Base-by-base conservation (phyloP, 768 basidiomycete genomes). In the Psilocybe sp. region DNA sequence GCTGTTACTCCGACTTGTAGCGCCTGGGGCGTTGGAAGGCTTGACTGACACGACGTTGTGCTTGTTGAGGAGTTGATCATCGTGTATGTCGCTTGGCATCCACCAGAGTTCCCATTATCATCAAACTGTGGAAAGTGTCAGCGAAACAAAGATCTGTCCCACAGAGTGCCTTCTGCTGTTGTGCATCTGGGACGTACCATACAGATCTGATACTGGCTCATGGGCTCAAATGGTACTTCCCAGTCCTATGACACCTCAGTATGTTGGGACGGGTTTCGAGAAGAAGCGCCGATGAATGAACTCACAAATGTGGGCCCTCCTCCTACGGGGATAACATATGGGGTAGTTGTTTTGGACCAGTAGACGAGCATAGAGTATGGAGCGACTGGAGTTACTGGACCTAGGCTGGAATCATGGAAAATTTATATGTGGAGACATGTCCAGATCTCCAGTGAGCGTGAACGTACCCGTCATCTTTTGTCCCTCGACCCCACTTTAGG, bases 131-230 rank as follows among this genome's bases (percentile, higher is more conserved):
- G 13, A 12, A 33, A 40, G 8, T 37, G 15, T 33, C 0, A 41
- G 18, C 56, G 35, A 51, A 42, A 45, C 11, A 31, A 15, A n/a
- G n/a, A n/a, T n/a, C n/a, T n/a, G n/a, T n/a, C n/a, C 31, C 5
- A 14, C 39, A 28, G 7, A 10, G 3, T 43, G 4, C 44, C 15
- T 12, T 8, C 8, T 34, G 32, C 28, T 35, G 12, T 15, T 16
- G 16, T 13, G 28, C 38, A 23, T 14, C 31, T 10, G 6, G 3
- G 12, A 40, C 33, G 33, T 47, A 80, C 79, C 79, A 81, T 80
- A 69, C 80, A 81, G 52, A 80, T 77, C 60, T 81, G 78, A 61
- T 79, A 81, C 70, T 66, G 66, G 0, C 78, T 80, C 38, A 71
- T 74, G 2, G 79, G 77, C 3, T 66, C 60, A 49, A 77, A 81